Conservation (phyloP, 257 asterid genomes). For the Coffea eugenioides region DNA sequence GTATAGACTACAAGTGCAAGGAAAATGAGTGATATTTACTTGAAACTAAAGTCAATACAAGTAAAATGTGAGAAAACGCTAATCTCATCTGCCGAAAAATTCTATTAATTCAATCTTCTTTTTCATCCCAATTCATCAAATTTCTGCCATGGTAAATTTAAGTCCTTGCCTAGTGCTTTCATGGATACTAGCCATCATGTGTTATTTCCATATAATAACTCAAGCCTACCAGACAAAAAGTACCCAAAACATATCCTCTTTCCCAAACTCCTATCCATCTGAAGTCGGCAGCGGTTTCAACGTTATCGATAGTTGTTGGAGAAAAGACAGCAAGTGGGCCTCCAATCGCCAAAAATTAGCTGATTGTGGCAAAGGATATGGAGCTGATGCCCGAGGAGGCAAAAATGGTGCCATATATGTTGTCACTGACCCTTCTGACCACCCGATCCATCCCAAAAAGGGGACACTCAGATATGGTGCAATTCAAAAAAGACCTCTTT, state of each 20-base stretch:
- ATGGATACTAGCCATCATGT: no score
- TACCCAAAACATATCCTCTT: no score
- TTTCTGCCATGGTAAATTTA: no score
- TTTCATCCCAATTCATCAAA: no score
- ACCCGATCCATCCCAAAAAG: conserved; percentile 18
- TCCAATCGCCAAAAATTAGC: conserved; percentile 16
- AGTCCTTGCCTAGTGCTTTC: no score
- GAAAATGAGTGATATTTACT: background rate
- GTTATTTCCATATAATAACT: no score
- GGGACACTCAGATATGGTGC: conserved; percentile 23
- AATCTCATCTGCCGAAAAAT: no score
- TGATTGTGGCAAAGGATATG: conserved; percentile 19
- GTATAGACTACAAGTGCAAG: background rate
- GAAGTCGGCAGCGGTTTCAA: background rate
- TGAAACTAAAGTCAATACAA: no score
- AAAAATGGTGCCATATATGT: conserved; percentile 17
- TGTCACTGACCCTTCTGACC: conserved; percentile 21
- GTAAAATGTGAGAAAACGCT: no score
- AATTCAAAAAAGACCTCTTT: conserved; percentile 11
- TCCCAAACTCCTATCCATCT: no score
- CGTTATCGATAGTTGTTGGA: conserved; percentile 20
- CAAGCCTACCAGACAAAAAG: no score
- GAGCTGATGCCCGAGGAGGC: conserved; percentile 17
- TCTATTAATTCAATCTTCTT: no score
- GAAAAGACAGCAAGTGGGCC: background rate